phyloP scores from a whole-genome alignment of 2,329 filamentous ascomycete species.

The Sporothrix inflata region DNA sequence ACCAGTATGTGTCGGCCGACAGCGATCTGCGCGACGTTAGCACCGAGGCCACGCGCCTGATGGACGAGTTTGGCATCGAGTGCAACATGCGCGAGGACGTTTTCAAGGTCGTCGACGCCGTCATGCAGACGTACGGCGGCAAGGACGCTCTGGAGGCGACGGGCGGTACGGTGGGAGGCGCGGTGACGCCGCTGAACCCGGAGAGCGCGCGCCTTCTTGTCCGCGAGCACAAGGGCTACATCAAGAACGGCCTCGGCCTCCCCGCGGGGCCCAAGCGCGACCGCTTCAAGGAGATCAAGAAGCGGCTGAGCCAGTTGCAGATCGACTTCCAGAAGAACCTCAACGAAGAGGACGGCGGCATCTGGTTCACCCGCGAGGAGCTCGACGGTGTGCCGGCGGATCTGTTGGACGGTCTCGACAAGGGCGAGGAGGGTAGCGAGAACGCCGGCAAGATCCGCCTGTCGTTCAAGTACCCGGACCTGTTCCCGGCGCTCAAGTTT shows the following conservation, averaged over 20 bases:
- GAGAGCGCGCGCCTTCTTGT: conserved; percentile 75
- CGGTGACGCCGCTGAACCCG: conserved; percentile 56
- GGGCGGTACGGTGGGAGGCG: conserved; percentile 22
- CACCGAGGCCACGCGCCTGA: conserved; percentile 73
- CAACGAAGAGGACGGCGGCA: conserved; percentile 79
- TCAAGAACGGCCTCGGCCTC: conserved; percentile 74
- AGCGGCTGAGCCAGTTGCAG: conserved; percentile 71
- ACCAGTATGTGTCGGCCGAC: conserved; percentile 75
- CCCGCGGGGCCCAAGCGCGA: conserved; percentile 71
- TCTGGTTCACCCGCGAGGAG: conserved; percentile 77
- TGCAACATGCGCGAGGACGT: conserved; percentile 80
- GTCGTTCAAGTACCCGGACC: conserved; percentile 82
- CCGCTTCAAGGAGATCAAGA: conserved; percentile 85
- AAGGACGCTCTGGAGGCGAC: conserved; percentile 54
- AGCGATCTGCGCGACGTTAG: conserved; percentile 72
- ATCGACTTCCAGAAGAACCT: conserved; percentile 80
- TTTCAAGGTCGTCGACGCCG: conserved; percentile 66
- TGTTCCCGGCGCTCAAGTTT: conserved; percentile 78
- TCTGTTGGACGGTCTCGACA: conserved; percentile 67
- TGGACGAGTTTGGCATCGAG: conserved; percentile 79
- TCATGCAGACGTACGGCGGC: conserved; percentile 53
- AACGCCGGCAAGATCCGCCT: conserved; percentile 74
- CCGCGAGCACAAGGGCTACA: conserved; percentile 76
- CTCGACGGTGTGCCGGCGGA: conserved; percentile 76
- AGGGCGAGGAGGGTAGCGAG: conserved; percentile 63